Conservation (phyloP, 2,329 filamentous ascomycete genomes). For the Botrytis squamosa region DNA sequence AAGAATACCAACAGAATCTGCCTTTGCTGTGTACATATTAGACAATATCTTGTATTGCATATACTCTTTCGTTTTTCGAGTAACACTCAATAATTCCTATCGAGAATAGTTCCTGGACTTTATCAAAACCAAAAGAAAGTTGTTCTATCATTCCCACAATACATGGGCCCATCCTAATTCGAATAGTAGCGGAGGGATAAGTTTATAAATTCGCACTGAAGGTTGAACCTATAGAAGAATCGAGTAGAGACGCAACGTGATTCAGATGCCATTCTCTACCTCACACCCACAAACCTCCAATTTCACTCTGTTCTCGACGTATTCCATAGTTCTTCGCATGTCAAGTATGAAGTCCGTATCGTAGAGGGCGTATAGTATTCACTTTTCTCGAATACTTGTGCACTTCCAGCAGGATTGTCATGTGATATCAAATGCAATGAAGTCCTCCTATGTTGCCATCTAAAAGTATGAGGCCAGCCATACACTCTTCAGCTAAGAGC, state of each 20-base stretch:
- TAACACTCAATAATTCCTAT: background rate
- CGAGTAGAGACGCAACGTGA: background rate
- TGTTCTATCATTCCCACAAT: background rate
- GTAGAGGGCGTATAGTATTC: background rate
- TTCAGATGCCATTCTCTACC: background rate
- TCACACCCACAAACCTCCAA: background rate
- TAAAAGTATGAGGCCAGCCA: background rate
- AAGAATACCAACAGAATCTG: background rate
- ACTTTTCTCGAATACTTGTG: background rate
- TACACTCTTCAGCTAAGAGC: background rate
- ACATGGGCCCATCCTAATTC: background rate
- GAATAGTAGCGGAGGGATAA: background rate
- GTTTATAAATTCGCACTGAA: background rate
- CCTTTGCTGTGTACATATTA: background rate
- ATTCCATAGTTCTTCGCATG: background rate
- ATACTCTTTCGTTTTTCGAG: background rate
- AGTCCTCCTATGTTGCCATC: too few relatives aligned
- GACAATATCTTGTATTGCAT: background rate
- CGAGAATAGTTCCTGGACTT: too few relatives aligned
- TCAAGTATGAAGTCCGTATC: background rate
- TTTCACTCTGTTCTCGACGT: background rate
- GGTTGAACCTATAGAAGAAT: background rate
- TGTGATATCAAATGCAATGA: background rate
- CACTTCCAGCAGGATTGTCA: background rate
- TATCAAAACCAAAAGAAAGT: background rate